phyloP scores from a whole-genome alignment of 495 filamentous ascomycete genomes.

The Talaromyces wortmannii region DNA sequence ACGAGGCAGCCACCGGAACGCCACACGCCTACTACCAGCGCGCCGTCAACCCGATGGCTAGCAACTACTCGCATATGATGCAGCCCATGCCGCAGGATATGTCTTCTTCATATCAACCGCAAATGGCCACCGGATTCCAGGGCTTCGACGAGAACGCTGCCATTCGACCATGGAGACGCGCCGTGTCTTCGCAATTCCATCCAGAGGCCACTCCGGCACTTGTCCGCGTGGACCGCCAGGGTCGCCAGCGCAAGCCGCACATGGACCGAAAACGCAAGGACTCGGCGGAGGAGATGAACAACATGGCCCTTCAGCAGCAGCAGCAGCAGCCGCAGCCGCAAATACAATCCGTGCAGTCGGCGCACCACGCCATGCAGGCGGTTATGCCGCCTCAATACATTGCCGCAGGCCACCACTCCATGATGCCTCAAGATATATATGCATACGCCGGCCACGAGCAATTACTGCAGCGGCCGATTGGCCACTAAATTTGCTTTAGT shows the following conservation, averaged over 20 bases:
- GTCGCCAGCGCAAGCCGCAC: constrained; percentile 9
- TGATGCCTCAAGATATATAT: constrained; percentile 3
- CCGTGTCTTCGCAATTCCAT: constrained; percentile 23
- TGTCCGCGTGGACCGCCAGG: constrained; percentile 17
- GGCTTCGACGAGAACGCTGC: not conserved
- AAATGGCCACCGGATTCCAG: not conserved
- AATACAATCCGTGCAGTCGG: not conserved
- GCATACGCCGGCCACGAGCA: constrained; percentile 5
- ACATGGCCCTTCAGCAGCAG: not conserved
- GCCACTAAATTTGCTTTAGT: not conserved
- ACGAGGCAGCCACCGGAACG: constrained; percentile 2
- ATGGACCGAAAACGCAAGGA: constrained; percentile 6
- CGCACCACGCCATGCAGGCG: not conserved
- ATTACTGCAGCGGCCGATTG: not conserved
- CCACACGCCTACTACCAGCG: constrained; percentile 1
- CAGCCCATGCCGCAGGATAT: constrained; percentile 19
- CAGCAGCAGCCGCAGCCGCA: not conserved
- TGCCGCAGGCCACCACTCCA: not conserved
- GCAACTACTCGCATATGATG: constrained; percentile 1
- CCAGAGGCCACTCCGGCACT: constrained; percentile 16
- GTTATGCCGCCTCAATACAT: constrained; percentile 1
- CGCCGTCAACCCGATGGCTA: constrained; percentile 7
- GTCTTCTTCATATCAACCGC: constrained; percentile 15
- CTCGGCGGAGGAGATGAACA: not conserved
- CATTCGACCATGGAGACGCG: constrained; percentile 25